Evolutionary conservation across 1,139 yeast species (phyloP).

Genomic region (Zygoascus sp.): DNA sequence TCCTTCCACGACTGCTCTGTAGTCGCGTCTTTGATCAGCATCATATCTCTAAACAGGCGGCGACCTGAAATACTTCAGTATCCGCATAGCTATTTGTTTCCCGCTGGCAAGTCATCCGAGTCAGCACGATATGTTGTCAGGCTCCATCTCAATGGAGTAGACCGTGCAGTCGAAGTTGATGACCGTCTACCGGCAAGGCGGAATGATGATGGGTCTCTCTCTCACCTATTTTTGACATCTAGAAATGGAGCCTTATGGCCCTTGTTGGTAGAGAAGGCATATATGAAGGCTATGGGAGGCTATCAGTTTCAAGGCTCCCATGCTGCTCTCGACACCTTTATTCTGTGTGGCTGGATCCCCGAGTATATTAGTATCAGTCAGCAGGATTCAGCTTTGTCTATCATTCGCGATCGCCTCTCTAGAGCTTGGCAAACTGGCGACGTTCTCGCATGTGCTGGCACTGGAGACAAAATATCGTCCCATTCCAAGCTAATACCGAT

Average conservation of each 20-base stretch:
- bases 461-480: conserved; percentile 46
- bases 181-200: conserved; percentile 40
- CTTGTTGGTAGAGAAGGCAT: conserved; percentile 72
- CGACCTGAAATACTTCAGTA: conserved; percentile 16
- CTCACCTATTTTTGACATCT: conserved; percentile 14
- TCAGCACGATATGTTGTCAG: conserved; percentile 40
- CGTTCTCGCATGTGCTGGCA: conserved; percentile 61
- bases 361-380: conserved; percentile 45
- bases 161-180: conserved; percentile 49
- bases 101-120: conserved; percentile 18
- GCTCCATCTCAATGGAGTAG: conserved; percentile 56
- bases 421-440: conserved; percentile 35
- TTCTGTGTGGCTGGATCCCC: conserved; percentile 71
- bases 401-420: conserved; percentile 38
- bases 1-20: conserved; percentile 69
- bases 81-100: conserved; percentile 4
- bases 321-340: conserved; percentile 66
- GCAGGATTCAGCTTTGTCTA: conserved; percentile 26
- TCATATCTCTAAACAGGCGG: conserved; percentile 23
- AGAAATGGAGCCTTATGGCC: conserved; percentile 48
- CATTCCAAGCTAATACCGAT: conserved; percentile 46
- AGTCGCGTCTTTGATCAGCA: conserved; percentile 55
- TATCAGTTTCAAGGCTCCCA: conserved; percentile 73
- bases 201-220: conserved; percentile 4
- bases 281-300: conserved; percentile 59